These are phyloP conservation scores for Cymodocea nodosa DNA, from an alignment of 116 monocot genomes.

Conservation along the genomic window DNA sequence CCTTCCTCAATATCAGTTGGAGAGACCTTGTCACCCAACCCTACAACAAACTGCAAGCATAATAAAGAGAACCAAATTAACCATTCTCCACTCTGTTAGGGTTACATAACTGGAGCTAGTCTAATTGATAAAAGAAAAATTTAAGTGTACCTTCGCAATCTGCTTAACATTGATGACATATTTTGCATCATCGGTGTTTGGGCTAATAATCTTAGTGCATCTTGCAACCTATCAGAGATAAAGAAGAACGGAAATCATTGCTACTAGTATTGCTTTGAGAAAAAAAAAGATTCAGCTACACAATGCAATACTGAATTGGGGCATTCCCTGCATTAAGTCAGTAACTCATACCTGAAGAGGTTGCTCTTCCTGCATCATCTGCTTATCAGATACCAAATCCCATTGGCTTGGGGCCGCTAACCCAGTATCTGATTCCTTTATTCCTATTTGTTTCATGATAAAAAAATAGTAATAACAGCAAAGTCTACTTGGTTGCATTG, in stretches of 20 bases:
- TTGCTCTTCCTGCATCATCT: conserved; percentile 99
- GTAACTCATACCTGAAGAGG: conserved; percentile 56
- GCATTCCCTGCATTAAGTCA: too few species aligned
- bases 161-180: conserved; percentile 96
- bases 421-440: conserved; percentile 91
- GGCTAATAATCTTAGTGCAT: conserved; percentile 85
- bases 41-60: conserved; percentile 73
- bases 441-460: conserved; percentile 24
- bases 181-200: conserved; percentile 88
- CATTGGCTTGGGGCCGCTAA: conserved; percentile 89
- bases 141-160: conserved; percentile 58
- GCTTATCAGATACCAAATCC: conserved; percentile 91
- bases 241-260: neutral
- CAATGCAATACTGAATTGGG: too few species aligned
- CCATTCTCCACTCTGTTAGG: neutral
- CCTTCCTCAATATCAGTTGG: conserved; percentile 99
- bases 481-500: neutral
- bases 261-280: too few species aligned
- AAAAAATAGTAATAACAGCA: neutral
- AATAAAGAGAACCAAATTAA: conserved; percentile 1
- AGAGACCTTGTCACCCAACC: conserved; percentile 92
- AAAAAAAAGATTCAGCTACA: too few species aligned
- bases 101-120: neutral
- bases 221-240: conserved; percentile 52
- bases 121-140: neutral